Conservation (phyloP, 768 basidiomycete species). For the Agrocybe praecox region DNA sequence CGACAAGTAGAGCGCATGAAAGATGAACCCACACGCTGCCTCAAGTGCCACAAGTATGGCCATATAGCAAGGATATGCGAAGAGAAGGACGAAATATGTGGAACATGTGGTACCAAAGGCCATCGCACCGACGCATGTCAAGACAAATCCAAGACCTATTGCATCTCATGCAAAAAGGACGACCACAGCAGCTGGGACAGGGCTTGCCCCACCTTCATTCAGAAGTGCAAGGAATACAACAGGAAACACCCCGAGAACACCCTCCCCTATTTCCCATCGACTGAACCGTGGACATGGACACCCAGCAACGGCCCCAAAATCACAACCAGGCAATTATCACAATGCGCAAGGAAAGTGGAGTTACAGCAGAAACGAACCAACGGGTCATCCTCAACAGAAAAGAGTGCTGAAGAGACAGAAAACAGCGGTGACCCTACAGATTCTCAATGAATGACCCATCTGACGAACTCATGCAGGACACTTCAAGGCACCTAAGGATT, state of each 20-base stretch:
- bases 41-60: conserved; percentile 19
- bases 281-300: neutral
- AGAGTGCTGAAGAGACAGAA: no score
- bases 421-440: neutral
- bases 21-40: conserved; percentile 9
- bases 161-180: conserved; percentile 10
- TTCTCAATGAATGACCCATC: neutral
- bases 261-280: conserved; percentile 10
- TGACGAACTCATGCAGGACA: neutral
- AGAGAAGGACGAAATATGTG: neutral
- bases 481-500: neutral
- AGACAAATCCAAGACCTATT: neutral
- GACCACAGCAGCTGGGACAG: conserved; percentile 22
- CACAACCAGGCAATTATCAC: neutral
- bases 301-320: neutral
- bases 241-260: conserved; percentile 11
- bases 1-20: neutral
- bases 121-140: neutral
- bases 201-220: conserved; percentile 15
- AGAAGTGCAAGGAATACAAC: conserved; percentile 9
- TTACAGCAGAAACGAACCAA: no score
- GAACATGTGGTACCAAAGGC: neutral
- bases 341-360: neutral
- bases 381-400: no score
- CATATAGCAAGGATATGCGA: conserved; percentile 17